phyloP scores from a whole-genome alignment of 1,139 yeast species.

The Geotrichum siamense region DNA sequence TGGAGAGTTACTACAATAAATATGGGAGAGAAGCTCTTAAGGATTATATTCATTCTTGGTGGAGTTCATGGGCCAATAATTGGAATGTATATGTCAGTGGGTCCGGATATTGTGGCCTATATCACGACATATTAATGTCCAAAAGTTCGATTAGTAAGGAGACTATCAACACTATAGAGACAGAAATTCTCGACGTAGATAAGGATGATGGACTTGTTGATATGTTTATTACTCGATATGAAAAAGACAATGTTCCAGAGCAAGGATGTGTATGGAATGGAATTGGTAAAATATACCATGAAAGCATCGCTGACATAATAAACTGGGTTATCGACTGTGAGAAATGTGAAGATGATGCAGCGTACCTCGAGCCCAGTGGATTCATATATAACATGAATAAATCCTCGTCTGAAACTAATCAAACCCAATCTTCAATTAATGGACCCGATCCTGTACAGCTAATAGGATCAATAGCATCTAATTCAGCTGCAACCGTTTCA shows the following conservation, averaged over 20 bases:
- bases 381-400: conserved; percentile 26
- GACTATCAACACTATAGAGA: conserved; percentile 25
- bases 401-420: neutral
- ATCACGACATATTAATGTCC: conserved; percentile 21
- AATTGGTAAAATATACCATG: conserved; percentile 13
- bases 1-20: conserved; percentile 15
- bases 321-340: conserved; percentile 29
- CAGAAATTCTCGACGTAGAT: conserved; percentile 22
- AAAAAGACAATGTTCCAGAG: conserved; percentile 18
- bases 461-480: conserved; percentile 11
- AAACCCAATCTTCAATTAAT: neutral
- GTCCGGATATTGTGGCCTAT: conserved; percentile 23
- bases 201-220: conserved; percentile 20
- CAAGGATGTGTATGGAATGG: conserved; percentile 29
- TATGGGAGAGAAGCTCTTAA: conserved; percentile 20
- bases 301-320: conserved; percentile 24
- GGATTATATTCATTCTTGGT: conserved; percentile 26
- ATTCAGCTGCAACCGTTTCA: conserved; percentile 19
- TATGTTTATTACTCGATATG: conserved; percentile 22
- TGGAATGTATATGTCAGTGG: conserved; percentile 26
- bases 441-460: conserved; percentile 1
- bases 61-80: conserved; percentile 28
- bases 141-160: conserved; percentile 23
- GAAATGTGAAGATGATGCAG: conserved; percentile 22
- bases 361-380: conserved; percentile 28